phyloP scores from a whole-genome alignment of 768 basidiomycete genomes.

The Mycena galericulata region DNA sequence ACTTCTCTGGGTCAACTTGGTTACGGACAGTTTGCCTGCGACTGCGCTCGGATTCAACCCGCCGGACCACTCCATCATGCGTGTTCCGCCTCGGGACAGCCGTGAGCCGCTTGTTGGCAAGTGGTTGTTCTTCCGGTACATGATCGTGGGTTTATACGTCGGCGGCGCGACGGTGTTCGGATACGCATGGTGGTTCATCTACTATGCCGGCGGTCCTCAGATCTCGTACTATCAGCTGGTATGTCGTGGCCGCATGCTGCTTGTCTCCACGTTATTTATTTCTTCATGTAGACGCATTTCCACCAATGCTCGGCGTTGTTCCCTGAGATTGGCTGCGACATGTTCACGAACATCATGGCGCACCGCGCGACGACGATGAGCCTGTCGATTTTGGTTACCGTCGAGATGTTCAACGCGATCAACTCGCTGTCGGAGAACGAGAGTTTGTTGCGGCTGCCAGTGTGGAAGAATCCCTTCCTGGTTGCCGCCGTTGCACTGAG shows the following conservation, averaged over 20 bases:
- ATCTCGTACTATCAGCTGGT: conserved; percentile 95
- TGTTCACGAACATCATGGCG: conserved; percentile 92
- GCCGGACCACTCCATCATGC: conserved; percentile 97
- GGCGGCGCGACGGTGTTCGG: conserved; percentile 96
- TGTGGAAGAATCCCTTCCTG: conserved; percentile 96
- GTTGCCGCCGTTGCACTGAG: conserved; percentile 90
- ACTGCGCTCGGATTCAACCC: conserved; percentile 99
- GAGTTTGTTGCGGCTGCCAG: conserved; percentile 85
- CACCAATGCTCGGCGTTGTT: conserved; percentile 88
- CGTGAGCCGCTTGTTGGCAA: conserved; percentile 91
- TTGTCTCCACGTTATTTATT: conserved; percentile 2
- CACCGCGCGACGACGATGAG: conserved; percentile 95
- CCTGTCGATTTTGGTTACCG: conserved; percentile 93
- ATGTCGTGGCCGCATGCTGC: conserved; percentile 46
- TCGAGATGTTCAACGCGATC: conserved; percentile 99
- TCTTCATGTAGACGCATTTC: conserved; percentile 87
- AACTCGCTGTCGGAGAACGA: conserved; percentile 99
- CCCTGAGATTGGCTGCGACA: conserved; percentile 93
- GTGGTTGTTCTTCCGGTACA: conserved; percentile 97
- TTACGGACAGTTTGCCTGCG: conserved; percentile 96
- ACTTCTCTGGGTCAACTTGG: conserved; percentile 97
- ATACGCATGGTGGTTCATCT: conserved; percentile 99
- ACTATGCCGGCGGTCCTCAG: conserved; percentile 90
- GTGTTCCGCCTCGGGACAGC: conserved; percentile 89
- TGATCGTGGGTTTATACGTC: conserved; percentile 94